Evolutionary conservation across 257 asterid species (phyloP).

Genomic region (Anisodus acutangulus): DNA sequence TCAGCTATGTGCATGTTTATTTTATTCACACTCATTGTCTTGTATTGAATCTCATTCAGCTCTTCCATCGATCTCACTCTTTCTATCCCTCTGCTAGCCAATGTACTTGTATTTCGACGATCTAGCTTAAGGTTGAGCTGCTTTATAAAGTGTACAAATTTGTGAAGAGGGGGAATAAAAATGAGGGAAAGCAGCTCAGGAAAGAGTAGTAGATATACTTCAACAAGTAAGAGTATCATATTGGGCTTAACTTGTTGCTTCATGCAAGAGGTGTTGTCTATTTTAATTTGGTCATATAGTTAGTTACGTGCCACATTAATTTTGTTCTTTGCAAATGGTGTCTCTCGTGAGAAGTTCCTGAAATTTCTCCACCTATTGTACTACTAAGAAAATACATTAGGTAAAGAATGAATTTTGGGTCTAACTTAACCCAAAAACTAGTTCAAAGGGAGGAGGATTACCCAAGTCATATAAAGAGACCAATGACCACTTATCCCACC

Average conservation of each 20-base stretch:
- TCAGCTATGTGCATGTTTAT: conserved; percentile 74
- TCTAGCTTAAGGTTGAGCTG: not conserved
- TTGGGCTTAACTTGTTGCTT: not conserved
- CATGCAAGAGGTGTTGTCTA: not conserved
- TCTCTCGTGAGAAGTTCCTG: not conserved
- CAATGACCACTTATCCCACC: too few species aligned
- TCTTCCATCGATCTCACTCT: not conserved
- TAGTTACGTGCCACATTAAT: not conserved
- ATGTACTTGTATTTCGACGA: not conserved
- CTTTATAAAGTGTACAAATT: not conserved
- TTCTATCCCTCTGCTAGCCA: not conserved
- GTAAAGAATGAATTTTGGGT: too few species aligned
- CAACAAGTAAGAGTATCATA: not conserved
- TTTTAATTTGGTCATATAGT: not conserved
- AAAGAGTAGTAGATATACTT: not conserved
- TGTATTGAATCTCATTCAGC: conserved; percentile 68
- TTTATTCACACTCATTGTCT: conserved; percentile 52
- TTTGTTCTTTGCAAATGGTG: not conserved
- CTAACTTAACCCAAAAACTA: too few species aligned
- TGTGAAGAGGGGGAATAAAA: not conserved
- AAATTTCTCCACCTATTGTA: not conserved
- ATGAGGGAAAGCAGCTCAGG: not conserved
- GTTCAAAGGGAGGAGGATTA: too few species aligned
- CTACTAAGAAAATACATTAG: not conserved
- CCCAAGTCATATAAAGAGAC: too few species aligned